These are phyloP conservation scores for Volvariella volvacea DNA, from an alignment of 1,284 basidiomycete species.

Conservation along the genomic window DNA sequence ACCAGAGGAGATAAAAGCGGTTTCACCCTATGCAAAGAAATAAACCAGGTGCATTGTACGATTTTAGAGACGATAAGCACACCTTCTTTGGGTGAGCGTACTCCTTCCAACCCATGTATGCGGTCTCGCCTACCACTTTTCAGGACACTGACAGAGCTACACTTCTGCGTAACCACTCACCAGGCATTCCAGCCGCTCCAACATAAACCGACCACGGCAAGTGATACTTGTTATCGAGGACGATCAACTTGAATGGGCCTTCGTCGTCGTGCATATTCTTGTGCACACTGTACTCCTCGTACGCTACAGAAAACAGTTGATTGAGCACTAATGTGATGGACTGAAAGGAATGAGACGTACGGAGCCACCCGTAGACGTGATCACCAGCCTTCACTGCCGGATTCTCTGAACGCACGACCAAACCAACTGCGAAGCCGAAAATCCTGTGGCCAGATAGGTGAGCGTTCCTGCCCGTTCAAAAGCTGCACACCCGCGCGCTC, in stretches of 20 bases:
- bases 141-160: not conserved
- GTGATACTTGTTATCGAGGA: slow-evolving; percentile 28
- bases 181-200: slow-evolving; percentile 41
- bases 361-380: slow-evolving; percentile 30
- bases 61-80: not conserved
- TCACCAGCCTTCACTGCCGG: slow-evolving; percentile 31
- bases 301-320: not conserved
- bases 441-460: slow-evolving; percentile 16
- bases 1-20: slow-evolving; percentile 49
- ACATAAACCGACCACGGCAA: slow-evolving; percentile 42
- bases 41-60: not conserved
- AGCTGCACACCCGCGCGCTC: slow-evolving; percentile 11
- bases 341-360: slow-evolving; percentile 13
- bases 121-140: slow-evolving; percentile 28
- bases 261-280: not conserved
- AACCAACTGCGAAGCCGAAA: slow-evolving; percentile 27
- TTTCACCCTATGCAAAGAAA: slow-evolving; percentile 35
- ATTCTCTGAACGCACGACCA: slow-evolving; percentile 38
- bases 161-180: slow-evolving; percentile 11
- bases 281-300: slow-evolving; percentile 3
- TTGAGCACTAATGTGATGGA: not conserved
- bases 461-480: not conserved
- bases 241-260: slow-evolving; percentile 12
- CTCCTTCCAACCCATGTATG: slow-evolving; percentile 35
- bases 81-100: slow-evolving; percentile 31